These are phyloP conservation scores for Pichia sp. DNA, from an alignment of 1,139 yeast species.

Conservation along the genomic window DNA sequence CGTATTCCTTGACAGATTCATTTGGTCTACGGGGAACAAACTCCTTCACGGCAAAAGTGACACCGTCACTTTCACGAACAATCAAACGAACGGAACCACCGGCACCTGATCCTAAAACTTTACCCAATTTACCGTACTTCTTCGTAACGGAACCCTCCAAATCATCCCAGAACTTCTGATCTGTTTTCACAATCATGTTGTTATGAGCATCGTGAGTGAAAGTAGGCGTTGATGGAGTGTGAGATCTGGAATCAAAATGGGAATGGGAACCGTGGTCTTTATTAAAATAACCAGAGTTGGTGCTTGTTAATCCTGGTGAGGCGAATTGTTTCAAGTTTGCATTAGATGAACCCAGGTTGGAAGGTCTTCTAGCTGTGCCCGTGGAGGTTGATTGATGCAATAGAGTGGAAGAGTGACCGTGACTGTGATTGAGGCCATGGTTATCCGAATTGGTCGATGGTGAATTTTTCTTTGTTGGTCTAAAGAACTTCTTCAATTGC, in stretches of 20 bases:
- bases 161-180: constrained; percentile 30
- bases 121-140: constrained; percentile 77
- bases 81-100: constrained; percentile 87
- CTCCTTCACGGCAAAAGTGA: constrained; percentile 86
- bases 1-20: constrained; percentile 80
- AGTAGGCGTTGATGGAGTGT: constrained; percentile 25
- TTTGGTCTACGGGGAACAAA: constrained; percentile 71
- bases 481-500: constrained; percentile 30
- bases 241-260: too few species aligned
- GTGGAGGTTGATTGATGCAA: background rate
- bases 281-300: too few species aligned
- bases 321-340: too few species aligned
- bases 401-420: background rate
- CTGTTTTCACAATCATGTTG: constrained; percentile 31
- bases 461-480: constrained; percentile 26
- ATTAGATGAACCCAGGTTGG: background rate
- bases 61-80: constrained; percentile 58
- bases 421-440: background rate
- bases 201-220: constrained; percentile 31
- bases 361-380: background rate
- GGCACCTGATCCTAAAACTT: constrained; percentile 90
- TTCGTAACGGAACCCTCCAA: constrained; percentile 53
- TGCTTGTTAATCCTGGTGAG: too few species aligned
- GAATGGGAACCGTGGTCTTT: too few species aligned
- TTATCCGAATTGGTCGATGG: background rate